Base-by-base conservation (phyloP, 305 asterid species). In the Plantago rigida region DNA sequence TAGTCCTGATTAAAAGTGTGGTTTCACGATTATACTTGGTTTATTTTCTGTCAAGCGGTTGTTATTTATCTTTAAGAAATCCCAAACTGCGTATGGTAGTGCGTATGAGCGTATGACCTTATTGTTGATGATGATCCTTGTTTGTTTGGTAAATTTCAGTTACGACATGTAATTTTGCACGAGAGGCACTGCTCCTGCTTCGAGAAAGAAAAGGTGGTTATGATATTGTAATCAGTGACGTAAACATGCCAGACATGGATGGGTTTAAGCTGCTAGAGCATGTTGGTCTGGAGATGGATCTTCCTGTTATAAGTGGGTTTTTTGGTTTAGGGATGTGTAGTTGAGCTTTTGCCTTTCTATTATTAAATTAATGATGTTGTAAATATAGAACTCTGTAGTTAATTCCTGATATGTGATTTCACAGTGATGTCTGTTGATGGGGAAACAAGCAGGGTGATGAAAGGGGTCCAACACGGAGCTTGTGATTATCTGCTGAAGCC, bases 381-480 rank as follows among this genome's bases (percentile, higher is more conserved):
- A 42, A 60, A 59, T 48, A 22, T 44, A 41, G 14, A 22, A 52
- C 34, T 28, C 54, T 36, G 26, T 56, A 15, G 31, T 10, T 34
- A 47, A 65, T 53, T 47, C 6, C 11, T 13, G 58, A 51, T 36
- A 13, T 28, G 13, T 1, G 14, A 44, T 29, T 74, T 54, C 65
- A 68, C 85, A 90, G 97, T 90, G 95, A 90, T 90, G 97, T 87
- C 96, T 5, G 97, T 90, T 13, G 97, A 90, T 65, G 97, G 97
- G 17, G 97, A 90, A 66, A 90, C 95, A 11, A 87, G 96, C 75
- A 75, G 96, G 75, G 97, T 90, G 51, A 90, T 90, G 97, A 90
- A 87, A 69, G 97, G 96, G 0, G 96, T 87, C 13, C 97, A 90
- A 73, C 97, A 90, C 6, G 95, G 97, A 0, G 97, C 97, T 0